Evolutionary conservation across 2,329 filamentous ascomycete genomes (phyloP), one percentile per base, ranked within the genome.

Genomic region (Aspergillus quadricinctus): DNA sequence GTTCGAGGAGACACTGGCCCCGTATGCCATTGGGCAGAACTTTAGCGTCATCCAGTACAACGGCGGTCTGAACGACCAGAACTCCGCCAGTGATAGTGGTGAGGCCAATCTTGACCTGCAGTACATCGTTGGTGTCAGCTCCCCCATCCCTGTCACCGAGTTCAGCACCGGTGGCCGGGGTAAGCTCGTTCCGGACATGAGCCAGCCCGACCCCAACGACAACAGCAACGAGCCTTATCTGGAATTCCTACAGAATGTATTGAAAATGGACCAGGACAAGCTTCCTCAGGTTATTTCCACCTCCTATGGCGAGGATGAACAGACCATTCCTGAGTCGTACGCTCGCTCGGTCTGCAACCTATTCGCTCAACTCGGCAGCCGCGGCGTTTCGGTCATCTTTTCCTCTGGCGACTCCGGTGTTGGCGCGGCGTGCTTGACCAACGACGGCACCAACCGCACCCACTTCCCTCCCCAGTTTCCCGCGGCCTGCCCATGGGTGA

Each of bases 71-170:
- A 64, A 76, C 48, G 61, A 72, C 46, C 70, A 74, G 57, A 67
- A 72, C 52, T 68, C 74, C 9, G 62, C 62, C 2, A 60, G 66
- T 10, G 72, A 76, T 60, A 77, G 75, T 59, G 72, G 75, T 17
- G 79, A 81, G 62, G 80, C 78, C 52, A 80, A 81, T 61, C 70
- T 81, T 19, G 79, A 82, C 57, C 71, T 78, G 40, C 77, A 81
- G 62, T 80, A 80, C 57, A 79, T 79, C 4, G 59, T 77, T 45
- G 76, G 77, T 29, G 59, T 81, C 14, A 73, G 75, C 55, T 63
- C 74, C 10, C 77, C 78, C 0, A 63, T 79, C 17, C 73, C 75
- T 1, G 74, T 76, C 11, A 77, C 72, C 9, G 79, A 79, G 59
- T 81, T 73, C 65, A 79, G 74, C 66, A 80, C 77, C 31, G 74